Evolutionary conservation across 495 filamentous ascomycete genomes (phyloP).

Genomic region (Gamarada debralockiae): DNA sequence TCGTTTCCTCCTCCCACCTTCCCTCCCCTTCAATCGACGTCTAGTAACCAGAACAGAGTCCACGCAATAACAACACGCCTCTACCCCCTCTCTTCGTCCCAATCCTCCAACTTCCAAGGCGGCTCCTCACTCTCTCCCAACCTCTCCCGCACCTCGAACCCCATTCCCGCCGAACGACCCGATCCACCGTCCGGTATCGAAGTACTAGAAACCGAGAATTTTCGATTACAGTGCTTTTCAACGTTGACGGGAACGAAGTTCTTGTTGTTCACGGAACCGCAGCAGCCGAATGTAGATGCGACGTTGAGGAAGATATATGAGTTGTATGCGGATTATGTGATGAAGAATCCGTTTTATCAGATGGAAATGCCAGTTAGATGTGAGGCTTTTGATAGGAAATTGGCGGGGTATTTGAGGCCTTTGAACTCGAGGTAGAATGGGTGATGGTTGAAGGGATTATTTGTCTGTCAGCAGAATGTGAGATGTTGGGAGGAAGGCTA

Average conservation of each 20-base stretch:
- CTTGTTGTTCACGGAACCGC: conserved; percentile 88
- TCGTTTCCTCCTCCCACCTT: conserved; percentile 22
- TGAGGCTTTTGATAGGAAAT: conserved; percentile 86
- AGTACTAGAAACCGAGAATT: conserved; percentile 84
- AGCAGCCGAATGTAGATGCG: conserved; percentile 80
- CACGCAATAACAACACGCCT: conserved; percentile 88
- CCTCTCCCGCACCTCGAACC: conserved; percentile 25
- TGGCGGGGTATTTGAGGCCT: conserved; percentile 67
- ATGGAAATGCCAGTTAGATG: conserved; percentile 96
- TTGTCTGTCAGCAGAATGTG: no score
- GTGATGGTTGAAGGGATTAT: not conserved
- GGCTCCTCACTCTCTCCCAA: no score
- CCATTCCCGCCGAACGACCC: conserved; percentile 36
- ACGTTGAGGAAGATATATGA: conserved; percentile 85
- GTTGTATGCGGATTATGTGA: conserved; percentile 93
- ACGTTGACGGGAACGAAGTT: conserved; percentile 95
- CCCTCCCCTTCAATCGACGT: conserved; percentile 5
- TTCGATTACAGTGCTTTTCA: conserved; percentile 92
- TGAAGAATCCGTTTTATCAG: conserved; percentile 99
- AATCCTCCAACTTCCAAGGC: no score
- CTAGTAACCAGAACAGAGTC: conserved; percentile 49
- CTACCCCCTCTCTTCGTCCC: conserved; percentile 47
- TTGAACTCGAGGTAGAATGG: conserved; percentile 38
- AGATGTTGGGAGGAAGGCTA: no score
- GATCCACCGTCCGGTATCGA: conserved; percentile 72